Evolutionary conservation across 2,329 filamentous ascomycete genomes (phyloP).

Genomic region (Thielaviopsis musarum): DNA sequence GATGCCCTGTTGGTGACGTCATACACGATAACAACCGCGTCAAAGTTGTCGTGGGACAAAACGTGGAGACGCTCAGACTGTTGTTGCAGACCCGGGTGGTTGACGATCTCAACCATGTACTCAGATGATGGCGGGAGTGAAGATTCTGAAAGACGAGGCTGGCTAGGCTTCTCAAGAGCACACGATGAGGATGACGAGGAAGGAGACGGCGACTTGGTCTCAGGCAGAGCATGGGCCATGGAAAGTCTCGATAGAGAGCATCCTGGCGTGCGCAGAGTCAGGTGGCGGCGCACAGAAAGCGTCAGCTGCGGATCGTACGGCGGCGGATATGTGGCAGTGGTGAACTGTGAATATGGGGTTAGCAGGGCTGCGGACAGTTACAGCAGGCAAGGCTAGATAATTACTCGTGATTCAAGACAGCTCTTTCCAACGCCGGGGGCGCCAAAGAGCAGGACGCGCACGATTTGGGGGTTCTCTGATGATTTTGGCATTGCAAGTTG

Average conservation of each 20-base stretch:
- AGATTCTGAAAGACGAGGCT: background rate
- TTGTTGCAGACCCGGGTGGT: conserved; percentile 16
- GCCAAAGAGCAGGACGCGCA: conserved; percentile 17
- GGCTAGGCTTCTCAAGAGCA: background rate
- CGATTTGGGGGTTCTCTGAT: background rate
- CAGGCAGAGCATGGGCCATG: too few relatives aligned
- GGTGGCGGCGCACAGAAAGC: conserved; percentile 17
- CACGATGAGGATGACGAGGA: background rate
- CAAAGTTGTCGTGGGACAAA: conserved; percentile 15
- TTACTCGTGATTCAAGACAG: conserved; percentile 18
- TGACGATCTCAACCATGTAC: conserved; percentile 18
- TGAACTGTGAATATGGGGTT: background rate
- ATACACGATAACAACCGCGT: conserved; percentile 18
- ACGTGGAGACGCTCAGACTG: conserved; percentile 13
- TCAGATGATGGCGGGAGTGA: background rate
- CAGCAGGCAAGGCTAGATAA: background rate
- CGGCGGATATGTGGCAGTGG: background rate
- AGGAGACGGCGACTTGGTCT: background rate
- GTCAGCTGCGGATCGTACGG: conserved; percentile 18
- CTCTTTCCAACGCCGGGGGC: conserved; percentile 18
- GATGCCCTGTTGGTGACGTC: conserved; percentile 15
- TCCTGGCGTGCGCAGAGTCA: conserved; percentile 12
- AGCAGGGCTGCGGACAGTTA: background rate
- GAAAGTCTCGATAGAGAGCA: background rate
- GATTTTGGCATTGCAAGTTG: background rate